These are phyloP conservation scores for Fragaria vesca DNA, from an alignment of 306 rosid genomes.

Conservation along the genomic window DNA sequence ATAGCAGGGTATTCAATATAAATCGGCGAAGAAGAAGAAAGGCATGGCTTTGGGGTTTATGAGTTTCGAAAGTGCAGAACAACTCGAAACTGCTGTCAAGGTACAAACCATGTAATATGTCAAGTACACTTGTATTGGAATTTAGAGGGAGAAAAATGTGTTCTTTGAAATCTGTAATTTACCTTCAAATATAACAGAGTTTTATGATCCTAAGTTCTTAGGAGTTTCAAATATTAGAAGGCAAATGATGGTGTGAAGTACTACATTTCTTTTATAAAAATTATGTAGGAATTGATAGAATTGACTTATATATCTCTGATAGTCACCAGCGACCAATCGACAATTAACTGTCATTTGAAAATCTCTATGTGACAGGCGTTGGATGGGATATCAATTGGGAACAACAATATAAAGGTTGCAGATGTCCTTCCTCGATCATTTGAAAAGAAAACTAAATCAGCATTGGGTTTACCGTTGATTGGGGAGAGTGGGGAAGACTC, in stretches of 20 bases:
- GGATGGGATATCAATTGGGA: slow-evolving; percentile 65
- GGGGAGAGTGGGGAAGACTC: slow-evolving; percentile 33
- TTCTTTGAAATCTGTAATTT: no score
- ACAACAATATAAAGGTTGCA: slow-evolving; percentile 60
- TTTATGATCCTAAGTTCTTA: no score
- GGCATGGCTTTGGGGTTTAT: slow-evolving; percentile 79
- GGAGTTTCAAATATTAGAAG: no score
- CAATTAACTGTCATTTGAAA: neutral
- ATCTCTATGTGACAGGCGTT: slow-evolving; percentile 47
- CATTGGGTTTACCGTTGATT: slow-evolving; percentile 18
- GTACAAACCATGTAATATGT: slow-evolving; percentile 32
- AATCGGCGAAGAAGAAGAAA: slow-evolving; percentile 81
- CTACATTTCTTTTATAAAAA: neutral
- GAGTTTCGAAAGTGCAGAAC: slow-evolving; percentile 67
- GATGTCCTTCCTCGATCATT: slow-evolving; percentile 72
- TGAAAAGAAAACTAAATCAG: slow-evolving; percentile 54
- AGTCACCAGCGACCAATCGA: neutral
- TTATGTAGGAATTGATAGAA: neutral
- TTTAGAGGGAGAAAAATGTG: no score
- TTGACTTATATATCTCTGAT: neutral
- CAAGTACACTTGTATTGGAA: neutral
- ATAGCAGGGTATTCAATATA: slow-evolving; percentile 57
- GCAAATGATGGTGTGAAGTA: neutral
- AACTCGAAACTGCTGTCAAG: slow-evolving; percentile 53
- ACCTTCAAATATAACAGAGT: no score